These are phyloP conservation scores for Vinca minor DNA, from an alignment of 257 asterid species.

Conservation along the genomic window DNA sequence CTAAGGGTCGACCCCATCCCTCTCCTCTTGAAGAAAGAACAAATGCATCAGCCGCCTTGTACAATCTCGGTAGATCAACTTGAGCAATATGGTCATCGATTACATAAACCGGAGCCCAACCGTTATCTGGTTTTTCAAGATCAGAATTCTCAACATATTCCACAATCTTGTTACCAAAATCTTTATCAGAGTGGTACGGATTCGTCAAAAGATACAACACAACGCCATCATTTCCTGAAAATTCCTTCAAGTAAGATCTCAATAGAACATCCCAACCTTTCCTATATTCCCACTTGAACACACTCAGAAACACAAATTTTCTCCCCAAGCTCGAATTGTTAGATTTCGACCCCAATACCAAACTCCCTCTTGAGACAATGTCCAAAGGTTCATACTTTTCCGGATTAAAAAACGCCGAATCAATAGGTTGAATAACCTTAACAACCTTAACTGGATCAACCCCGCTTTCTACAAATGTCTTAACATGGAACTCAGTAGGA, in stretches of 20 bases:
- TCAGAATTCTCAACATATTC: conserved; percentile 44
- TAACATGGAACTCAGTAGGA: conserved; percentile 81
- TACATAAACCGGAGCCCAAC: conserved; percentile 65
- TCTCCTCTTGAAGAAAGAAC: conserved; percentile 84
- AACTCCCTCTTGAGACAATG: conserved; percentile 26
- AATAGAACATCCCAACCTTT: conserved; percentile 88
- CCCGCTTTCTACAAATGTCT: conserved; percentile 52
- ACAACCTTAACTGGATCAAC: conserved; percentile 57
- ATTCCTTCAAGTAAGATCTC: conserved; percentile 59
- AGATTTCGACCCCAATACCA: conserved; percentile 37
- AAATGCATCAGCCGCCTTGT: conserved; percentile 53
- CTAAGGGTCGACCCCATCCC: conserved; percentile 94
- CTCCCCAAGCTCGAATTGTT: conserved; percentile 9
- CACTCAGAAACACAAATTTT: conserved; percentile 55
- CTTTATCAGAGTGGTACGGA: conserved; percentile 54
- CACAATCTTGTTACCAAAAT: conserved; percentile 53
- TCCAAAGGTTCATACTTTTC: conserved; percentile 43
- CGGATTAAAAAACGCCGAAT: conserved; percentile 61
- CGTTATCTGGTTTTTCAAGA: conserved; percentile 37
- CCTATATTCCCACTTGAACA: conserved; percentile 80
- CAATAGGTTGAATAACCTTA: conserved; percentile 76
- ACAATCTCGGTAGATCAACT: conserved; percentile 59
- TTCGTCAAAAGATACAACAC: conserved; percentile 55
- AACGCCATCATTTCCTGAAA: conserved; percentile 42
- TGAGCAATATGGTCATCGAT: conserved; percentile 59